A percentile compares a stretch with the other conserved stretches of the same genome.
These are phyloP conservation scores for Russula lepida DNA, from an alignment of 768 basidiomycete genomes.

Conservation along the genomic window DNA sequence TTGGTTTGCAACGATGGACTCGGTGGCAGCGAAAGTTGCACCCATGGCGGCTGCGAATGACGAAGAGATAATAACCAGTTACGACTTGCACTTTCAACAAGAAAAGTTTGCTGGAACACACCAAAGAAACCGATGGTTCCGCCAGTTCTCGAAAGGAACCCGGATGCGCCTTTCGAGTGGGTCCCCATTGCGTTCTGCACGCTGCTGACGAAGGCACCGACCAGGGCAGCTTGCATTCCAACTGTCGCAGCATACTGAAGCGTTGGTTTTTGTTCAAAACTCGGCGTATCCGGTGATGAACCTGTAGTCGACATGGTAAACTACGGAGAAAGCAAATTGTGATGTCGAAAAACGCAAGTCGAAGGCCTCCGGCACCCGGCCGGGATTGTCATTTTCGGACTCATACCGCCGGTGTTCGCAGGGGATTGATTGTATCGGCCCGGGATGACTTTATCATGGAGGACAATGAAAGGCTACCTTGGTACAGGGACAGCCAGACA, in stretches of 20 bases:
- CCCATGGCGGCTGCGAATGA: slow-evolving; percentile 71
- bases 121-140: slow-evolving; percentile 89
- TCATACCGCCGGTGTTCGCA: neutral
- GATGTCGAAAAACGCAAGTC: no score
- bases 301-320: slow-evolving; percentile 13
- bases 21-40: slow-evolving; percentile 74
- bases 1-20: slow-evolving; percentile 72
- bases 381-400: neutral
- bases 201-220: slow-evolving; percentile 62
- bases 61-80: neutral
- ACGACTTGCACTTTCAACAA: neutral
- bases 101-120: slow-evolving; percentile 31
- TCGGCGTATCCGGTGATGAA: slow-evolving; percentile 4
- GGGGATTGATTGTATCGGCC: neutral
- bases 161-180: slow-evolving; percentile 74
- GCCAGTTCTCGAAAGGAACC: slow-evolving; percentile 80
- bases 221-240: slow-evolving; percentile 55
- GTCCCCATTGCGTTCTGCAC: slow-evolving; percentile 73
- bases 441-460: slow-evolving; percentile 3
- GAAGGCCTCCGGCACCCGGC: slow-evolving; percentile 2
- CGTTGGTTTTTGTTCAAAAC: slow-evolving; percentile 45
- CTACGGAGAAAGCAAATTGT: neutral
- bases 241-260: slow-evolving; percentile 47
- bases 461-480: slow-evolving; percentile 7
- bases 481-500: slow-evolving; percentile 31